Conservation (phyloP, 2,329 filamentous ascomycete genomes). For the Alternaria burnsii region DNA sequence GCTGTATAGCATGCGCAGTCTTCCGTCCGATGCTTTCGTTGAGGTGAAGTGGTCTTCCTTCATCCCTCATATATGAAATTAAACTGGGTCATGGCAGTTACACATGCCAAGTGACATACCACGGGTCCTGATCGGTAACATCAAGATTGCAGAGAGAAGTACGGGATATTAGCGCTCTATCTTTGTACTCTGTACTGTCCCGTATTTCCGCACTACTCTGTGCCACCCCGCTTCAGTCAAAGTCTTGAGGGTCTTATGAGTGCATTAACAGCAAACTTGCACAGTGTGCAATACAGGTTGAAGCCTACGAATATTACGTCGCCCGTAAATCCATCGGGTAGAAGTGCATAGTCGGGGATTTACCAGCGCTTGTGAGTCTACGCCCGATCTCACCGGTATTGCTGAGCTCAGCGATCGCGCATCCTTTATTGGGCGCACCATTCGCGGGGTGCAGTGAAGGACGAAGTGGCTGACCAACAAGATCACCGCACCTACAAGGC, state of each 20-base stretch:
- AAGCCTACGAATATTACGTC: too few species aligned
- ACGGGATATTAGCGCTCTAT: too few species aligned
- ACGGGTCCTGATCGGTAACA: too few species aligned
- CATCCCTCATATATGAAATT: background rate
- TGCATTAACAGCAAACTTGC: background rate
- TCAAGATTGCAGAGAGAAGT: too few species aligned
- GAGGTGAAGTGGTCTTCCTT: background rate
- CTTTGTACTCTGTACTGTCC: too few species aligned
- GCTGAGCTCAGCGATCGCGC: background rate
- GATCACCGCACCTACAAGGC: background rate
- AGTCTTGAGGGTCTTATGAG: background rate
- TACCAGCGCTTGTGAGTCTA: background rate
- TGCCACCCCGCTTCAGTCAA: too few species aligned
- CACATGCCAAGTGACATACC: too few species aligned
- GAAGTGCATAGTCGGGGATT: background rate
- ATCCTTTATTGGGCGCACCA: background rate
- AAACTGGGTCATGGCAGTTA: too few species aligned
- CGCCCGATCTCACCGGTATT: constrained; percentile 11
- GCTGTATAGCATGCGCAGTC: background rate
- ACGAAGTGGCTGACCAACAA: constrained; percentile 5
- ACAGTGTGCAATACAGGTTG: background rate
- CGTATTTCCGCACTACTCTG: too few species aligned
- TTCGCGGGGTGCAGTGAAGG: constrained; percentile 8
- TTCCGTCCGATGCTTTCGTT: background rate
- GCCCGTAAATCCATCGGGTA: background rate